Conservation (phyloP, 495 filamentous ascomycete species). For the Penicillium paxilli region DNA sequence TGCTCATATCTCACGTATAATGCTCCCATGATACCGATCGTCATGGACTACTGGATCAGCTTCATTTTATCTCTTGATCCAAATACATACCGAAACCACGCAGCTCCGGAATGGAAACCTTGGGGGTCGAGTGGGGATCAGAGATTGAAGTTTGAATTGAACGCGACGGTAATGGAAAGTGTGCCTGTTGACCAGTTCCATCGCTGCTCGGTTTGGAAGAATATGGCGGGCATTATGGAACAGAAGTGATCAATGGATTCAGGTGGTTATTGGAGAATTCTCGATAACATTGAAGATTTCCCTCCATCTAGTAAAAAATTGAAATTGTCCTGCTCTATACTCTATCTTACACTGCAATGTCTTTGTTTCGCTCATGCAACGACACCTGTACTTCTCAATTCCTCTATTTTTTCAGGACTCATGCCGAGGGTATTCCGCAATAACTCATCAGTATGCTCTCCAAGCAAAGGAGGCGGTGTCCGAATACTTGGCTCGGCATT, state of each 20-base stretch:
- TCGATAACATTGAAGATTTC: too few relatives aligned
- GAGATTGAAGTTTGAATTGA: slow-evolving; percentile 49
- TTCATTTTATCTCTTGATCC: slow-evolving; percentile 63
- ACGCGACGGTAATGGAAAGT: slow-evolving; percentile 54
- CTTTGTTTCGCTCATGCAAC: slow-evolving; percentile 6
- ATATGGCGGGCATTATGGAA: slow-evolving; percentile 15
- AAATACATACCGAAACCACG: slow-evolving; percentile 42
- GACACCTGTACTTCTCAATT: slow-evolving; percentile 8
- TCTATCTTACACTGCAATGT: neutral
- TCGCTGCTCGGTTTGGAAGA: slow-evolving; percentile 48
- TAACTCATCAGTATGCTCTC: slow-evolving; percentile 88
- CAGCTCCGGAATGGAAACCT: slow-evolving; percentile 46
- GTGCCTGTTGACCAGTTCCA: slow-evolving; percentile 39
- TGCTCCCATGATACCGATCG: slow-evolving; percentile 48
- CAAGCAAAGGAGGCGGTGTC: slow-evolving; percentile 75
- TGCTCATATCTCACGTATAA: slow-evolving; percentile 35
- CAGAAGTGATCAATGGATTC: slow-evolving; percentile 8
- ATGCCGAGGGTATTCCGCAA: neutral
- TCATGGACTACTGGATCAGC: slow-evolving; percentile 62
- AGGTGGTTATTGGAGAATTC: neutral
- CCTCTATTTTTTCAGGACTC: neutral
- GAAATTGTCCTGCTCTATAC: neutral
- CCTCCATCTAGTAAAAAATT: too few relatives aligned
- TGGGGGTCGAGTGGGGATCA: slow-evolving; percentile 28
- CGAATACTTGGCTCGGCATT: slow-evolving; percentile 61